These are phyloP conservation scores for Pelargonium australe DNA, from an alignment of 441 rosid genomes.

Conservation along the genomic window DNA sequence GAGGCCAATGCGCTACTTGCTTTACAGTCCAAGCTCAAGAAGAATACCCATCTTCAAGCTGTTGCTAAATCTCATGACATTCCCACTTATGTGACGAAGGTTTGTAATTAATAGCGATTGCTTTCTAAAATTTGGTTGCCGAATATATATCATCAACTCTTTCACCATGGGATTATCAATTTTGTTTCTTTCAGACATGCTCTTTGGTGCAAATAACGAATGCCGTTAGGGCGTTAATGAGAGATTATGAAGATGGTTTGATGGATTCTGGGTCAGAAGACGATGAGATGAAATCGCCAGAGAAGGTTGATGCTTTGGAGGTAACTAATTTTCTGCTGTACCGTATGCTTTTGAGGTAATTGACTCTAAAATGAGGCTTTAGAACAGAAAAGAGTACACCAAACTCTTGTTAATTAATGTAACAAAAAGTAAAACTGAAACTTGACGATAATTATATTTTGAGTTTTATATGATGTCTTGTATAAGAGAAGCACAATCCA, in stretches of 20 bases:
- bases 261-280: conserved; percentile 45
- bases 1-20: conserved; percentile 28
- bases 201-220: conserved; percentile 74
- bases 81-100: conserved; percentile 77
- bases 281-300: conserved; percentile 35
- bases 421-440: too few species aligned
- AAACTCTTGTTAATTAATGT: neutral
- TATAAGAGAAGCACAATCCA: neutral
- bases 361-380: neutral
- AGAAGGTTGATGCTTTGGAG: conserved; percentile 78
- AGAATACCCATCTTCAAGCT: conserved; percentile 50
- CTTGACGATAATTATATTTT: too few species aligned
- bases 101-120: conserved; percentile 19
- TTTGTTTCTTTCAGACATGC: conserved; percentile 48
- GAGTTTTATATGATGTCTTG: too few species aligned
- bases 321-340: conserved; percentile 28
- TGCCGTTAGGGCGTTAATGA: conserved; percentile 44
- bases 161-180: neutral
- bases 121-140: conserved; percentile 9
- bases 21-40: conserved; percentile 27
- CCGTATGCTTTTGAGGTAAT: conserved; percentile 66
- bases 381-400: neutral
- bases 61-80: conserved; percentile 59
- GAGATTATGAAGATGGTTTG: conserved; percentile 42
- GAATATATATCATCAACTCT: neutral